Percentiles rank a stretch among this genome's conserved stretches.
Evolutionary conservation across 225 moss, liverwort and hornwort species (phyloP).

Genomic region (Thuidium tamariscinum): DNA sequence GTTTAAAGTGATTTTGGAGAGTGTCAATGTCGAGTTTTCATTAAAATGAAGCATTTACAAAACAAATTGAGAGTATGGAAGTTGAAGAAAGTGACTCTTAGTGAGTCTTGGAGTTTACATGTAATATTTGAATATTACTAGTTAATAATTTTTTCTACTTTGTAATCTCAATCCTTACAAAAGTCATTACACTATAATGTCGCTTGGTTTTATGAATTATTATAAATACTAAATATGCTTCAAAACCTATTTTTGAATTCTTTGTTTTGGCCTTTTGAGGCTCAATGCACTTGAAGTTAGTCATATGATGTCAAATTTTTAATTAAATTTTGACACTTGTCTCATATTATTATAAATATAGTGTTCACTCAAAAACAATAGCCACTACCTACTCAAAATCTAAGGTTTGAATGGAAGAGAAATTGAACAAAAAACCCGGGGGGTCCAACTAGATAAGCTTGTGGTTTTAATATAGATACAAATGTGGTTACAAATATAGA

Average conservation of each 20-base stretch:
- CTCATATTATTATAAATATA: background rate
- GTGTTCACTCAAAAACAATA: background rate
- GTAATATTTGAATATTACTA: background rate
- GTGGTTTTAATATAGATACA: background rate
- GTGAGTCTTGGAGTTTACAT: background rate
- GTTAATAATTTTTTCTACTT: background rate
- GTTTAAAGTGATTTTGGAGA: background rate
- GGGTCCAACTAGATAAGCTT: accelerated
- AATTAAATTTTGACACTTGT: background rate
- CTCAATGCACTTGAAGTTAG: background rate
- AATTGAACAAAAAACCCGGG: background rate
- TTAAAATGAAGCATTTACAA: background rate
- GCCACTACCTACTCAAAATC: accelerated
- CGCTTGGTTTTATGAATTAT: background rate
- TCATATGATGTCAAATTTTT: too few species aligned
- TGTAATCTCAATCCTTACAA: background rate
- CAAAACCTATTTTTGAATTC: background rate
- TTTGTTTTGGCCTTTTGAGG: background rate
- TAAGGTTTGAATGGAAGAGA: accelerated
- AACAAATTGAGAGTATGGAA: background rate
- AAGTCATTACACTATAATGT: background rate
- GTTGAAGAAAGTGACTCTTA: background rate
- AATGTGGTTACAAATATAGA: background rate
- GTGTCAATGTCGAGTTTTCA: background rate
- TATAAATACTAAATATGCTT: accelerated